Conservation (phyloP, 345 rosid species). For the Bruguiera sexangula region DNA sequence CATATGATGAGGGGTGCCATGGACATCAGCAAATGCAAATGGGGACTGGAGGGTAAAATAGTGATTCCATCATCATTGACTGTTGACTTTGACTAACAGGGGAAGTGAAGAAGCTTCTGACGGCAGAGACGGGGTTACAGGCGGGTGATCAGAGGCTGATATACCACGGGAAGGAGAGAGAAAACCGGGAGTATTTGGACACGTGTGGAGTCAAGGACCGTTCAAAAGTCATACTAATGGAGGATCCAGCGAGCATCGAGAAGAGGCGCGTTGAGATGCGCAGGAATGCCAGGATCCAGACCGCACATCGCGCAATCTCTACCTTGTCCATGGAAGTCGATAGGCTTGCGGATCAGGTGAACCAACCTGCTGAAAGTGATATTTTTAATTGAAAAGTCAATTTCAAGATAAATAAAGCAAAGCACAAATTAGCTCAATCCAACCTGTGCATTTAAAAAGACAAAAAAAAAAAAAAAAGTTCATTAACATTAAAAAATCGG, state of each 20-base stretch:
- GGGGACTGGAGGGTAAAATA: neutral
- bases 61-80: neutral
- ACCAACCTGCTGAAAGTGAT: no score
- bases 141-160: conserved; percentile 42
- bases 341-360: conserved; percentile 51
- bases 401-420: neutral
- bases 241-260: conserved; percentile 59
- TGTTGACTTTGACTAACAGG: conserved; percentile 32
- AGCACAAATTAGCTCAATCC: no score
- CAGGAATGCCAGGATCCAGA: conserved; percentile 41
- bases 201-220: conserved; percentile 51
- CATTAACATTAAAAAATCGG: no score
- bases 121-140: conserved; percentile 49
- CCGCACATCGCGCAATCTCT: conserved; percentile 40
- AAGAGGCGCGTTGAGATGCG: conserved; percentile 44
- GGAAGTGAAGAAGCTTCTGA: conserved; percentile 51
- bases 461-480: no score
- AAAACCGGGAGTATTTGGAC: conserved; percentile 45
- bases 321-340: conserved; percentile 45
- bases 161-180: conserved; percentile 49
- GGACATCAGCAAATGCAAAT: no score
- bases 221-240: conserved; percentile 42
- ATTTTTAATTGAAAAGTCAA: no score
- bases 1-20: no score
- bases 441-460: no score